Evolutionary conservation across 2,329 filamentous ascomycete genomes (phyloP).

Genomic region (Davidsoniella eucalypti): DNA sequence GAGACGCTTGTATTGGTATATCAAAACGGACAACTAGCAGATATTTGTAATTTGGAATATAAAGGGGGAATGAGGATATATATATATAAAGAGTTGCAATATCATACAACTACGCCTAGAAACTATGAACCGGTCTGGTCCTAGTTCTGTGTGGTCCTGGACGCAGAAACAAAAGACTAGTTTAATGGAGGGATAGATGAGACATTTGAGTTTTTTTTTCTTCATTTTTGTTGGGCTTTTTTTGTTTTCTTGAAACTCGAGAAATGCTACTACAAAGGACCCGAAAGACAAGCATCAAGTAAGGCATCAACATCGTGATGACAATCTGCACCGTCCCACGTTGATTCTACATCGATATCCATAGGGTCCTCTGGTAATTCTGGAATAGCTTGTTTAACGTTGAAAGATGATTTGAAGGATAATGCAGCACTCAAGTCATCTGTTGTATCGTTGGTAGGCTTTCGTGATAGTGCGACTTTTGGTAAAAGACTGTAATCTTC

Average conservation of each 20-base stretch:
- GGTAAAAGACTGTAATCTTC: slow-evolving; percentile 39
- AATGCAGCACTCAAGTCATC: slow-evolving; percentile 30
- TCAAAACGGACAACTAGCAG: no score
- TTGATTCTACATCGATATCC: slow-evolving; percentile 41
- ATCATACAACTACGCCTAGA: no score
- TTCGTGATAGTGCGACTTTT: slow-evolving; percentile 14
- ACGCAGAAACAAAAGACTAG: no score
- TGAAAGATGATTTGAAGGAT: slow-evolving; percentile 5
- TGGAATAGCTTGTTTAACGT: not conserved
- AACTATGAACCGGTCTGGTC: no score
- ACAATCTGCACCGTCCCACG: slow-evolving; percentile 44
- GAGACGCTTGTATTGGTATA: no score
- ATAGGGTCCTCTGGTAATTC: slow-evolving; percentile 30
- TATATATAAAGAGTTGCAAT: no score
- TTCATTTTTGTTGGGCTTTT: not conserved
- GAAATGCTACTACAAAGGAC: slow-evolving; percentile 4
- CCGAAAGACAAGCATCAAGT: slow-evolving; percentile 38
- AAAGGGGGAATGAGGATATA: no score
- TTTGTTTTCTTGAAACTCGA: not conserved
- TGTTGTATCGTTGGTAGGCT: slow-evolving; percentile 16
- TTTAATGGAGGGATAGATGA: no score
- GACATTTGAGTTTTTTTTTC: not conserved
- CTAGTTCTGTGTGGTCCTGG: no score
- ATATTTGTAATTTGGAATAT: no score
- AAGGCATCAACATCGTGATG: slow-evolving; percentile 39